Evolutionary conservation across 108 stramenopile genomes (phyloP).

Genomic region (Conticribra weissflogii): DNA sequence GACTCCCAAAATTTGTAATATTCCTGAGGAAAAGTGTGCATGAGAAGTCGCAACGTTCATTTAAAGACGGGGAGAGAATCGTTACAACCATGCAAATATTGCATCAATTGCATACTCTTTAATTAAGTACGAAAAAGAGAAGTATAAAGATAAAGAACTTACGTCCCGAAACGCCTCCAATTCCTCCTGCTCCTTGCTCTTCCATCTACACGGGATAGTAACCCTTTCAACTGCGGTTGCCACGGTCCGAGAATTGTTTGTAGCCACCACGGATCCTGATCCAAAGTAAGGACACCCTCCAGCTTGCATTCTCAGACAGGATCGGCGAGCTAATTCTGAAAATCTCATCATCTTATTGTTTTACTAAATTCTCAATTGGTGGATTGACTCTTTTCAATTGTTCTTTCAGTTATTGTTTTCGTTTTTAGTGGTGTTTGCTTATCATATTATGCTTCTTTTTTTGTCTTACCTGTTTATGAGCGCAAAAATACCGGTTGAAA

Average conservation of each 20-base stretch:
- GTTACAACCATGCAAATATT: neutral
- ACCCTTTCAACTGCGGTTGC: constrained; percentile 10
- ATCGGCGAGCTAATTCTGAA: constrained; percentile 6
- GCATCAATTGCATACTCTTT: neutral
- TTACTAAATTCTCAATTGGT: neutral
- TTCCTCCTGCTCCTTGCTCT: constrained; percentile 12
- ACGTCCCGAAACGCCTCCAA: constrained; percentile 14
- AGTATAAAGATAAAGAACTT: neutral
- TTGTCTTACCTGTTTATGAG: no score
- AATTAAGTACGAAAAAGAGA: neutral
- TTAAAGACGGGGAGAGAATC: neutral
- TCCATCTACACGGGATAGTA: neutral
- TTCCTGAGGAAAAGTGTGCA: constrained; percentile 3
- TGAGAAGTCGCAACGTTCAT: neutral
- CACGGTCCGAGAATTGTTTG: constrained; percentile 2
- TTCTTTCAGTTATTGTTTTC: constrained; percentile 2
- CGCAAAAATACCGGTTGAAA: no score
- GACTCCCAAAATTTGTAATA: constrained; percentile 29
- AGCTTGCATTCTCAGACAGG: constrained; percentile 13
- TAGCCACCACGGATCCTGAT: constrained; percentile 10
- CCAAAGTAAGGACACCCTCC: constrained; percentile 26
- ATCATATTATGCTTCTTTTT: no score
- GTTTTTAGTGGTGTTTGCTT: no score
- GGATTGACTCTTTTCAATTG: neutral
- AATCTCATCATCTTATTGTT: constrained; percentile 12